Base-by-base conservation (phyloP, 352 stramenopile species). In the Phytophthora sojae region DNA sequence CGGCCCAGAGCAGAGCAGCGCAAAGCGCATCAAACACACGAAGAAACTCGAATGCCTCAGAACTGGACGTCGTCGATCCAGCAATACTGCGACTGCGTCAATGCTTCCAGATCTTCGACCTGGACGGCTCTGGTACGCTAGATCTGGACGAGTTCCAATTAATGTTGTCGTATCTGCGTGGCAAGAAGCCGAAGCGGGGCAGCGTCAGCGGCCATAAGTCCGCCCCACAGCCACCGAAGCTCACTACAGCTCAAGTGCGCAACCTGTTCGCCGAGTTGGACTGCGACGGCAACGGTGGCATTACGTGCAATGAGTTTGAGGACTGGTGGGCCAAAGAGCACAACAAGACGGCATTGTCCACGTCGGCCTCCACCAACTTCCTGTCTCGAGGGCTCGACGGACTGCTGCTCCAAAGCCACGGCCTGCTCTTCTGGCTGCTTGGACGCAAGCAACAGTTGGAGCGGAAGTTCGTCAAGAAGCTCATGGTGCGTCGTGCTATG, bases 141-240 rank as follows among this genome's bases (percentile, higher is more conserved):
- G 76, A 88, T 47, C 71, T 86, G 8, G 73, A 86, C 50, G 76
- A 86, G 39, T 88, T 88, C 29, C 69, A 83, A 56, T 61, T 88
- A 21, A 75, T 88, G 78, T 50, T 88, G 5, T 77, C 80, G 35
- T 82, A 86, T 67, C 49, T 88, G 25, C 76, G 76, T 21, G 69
- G 54, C 1, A 74, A 77, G 11, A 76, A 64, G 29, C 42, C 35
- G 11, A 56, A 30, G 9, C 51, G 58, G 17, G 42, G 42, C 8
- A 71, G 64, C 23, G 19, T 61, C 11, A 55, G 49, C 12, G 51
- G 50, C 2, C 60, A 63, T 3, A 42, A 11, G 17, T 19, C 42
- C 17, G 30, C 56, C 8, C 26, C 26, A 7, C 71, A 75, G 25
- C 60, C 35, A 2, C 39, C 67, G 0, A 81, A 81, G 12, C 58